These are phyloP conservation scores for Aureobasidium sp. DNA, from an alignment of 2,329 filamentous ascomycete species.

Conservation along the genomic window DNA sequence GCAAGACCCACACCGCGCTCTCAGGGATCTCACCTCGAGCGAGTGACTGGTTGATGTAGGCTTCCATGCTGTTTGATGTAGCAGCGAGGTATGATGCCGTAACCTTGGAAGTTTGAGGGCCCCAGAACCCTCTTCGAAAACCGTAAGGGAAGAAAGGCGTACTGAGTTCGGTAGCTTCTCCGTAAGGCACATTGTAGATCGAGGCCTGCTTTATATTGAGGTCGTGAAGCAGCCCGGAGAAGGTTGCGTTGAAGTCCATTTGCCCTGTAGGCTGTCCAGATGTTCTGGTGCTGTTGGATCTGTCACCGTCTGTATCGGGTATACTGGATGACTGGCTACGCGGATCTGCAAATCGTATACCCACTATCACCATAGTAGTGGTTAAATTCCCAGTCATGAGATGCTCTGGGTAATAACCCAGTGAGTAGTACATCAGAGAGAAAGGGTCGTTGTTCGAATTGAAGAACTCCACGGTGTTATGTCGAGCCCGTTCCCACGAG, in stretches of 20 bases:
- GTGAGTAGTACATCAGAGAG: conserved; percentile 13
- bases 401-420: conserved; percentile 10
- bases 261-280: not conserved
- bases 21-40: conserved; percentile 1
- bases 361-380: conserved; percentile 9
- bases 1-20: conserved; percentile 12
- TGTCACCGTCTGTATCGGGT: not conserved
- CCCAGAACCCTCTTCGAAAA: conserved; percentile 12
- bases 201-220: not conserved
- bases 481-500: conserved; percentile 7
- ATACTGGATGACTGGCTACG: not conserved
- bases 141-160: conserved; percentile 12
- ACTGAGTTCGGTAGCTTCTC: conserved; percentile 1
- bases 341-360: conserved; percentile 7
- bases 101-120: conserved; percentile 8
- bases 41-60: conserved; percentile 8
- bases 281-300: not conserved
- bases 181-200: not conserved
- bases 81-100: conserved; percentile 7
- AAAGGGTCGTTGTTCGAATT: conserved; percentile 12
- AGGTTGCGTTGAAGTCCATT: conserved; percentile 10
- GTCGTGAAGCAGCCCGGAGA: conserved; percentile 1
- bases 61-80: conserved; percentile 2
- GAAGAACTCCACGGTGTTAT: conserved; percentile 12
- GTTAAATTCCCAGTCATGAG: not conserved